Conservation (phyloP, 2,329 filamentous ascomycete genomes). For the Mycosphaerella arachidis region DNA sequence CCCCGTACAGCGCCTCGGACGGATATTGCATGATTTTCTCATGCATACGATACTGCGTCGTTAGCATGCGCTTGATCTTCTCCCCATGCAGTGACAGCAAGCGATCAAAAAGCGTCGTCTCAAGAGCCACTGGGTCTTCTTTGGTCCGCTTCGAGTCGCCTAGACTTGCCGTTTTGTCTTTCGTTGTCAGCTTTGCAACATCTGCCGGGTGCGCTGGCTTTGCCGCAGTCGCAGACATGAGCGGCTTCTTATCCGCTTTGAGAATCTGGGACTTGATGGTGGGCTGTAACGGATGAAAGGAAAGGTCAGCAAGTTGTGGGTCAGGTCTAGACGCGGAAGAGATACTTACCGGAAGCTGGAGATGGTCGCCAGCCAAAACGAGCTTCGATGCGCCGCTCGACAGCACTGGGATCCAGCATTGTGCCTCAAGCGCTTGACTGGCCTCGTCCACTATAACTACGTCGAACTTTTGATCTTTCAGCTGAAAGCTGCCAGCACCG, state of each 20-base stretch:
- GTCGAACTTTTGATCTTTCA: slow-evolving; percentile 78
- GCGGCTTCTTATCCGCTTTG: slow-evolving; percentile 33
- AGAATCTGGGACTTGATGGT: slow-evolving; percentile 75
- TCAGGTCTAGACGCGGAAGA: not conserved
- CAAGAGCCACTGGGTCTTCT: slow-evolving; percentile 52
- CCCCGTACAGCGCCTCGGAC: slow-evolving; percentile 81
- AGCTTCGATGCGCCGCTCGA: slow-evolving; percentile 65
- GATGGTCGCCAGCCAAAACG: slow-evolving; percentile 86
- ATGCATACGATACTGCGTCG: slow-evolving; percentile 97
- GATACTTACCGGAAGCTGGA: slow-evolving; percentile 66
- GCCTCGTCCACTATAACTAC: slow-evolving; percentile 95
- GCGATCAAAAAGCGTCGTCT: slow-evolving; percentile 90
- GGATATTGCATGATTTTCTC: slow-evolving; percentile 93
- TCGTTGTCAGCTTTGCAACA: slow-evolving; percentile 4
- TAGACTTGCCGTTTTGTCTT: slow-evolving; percentile 8
- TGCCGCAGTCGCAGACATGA: slow-evolving; percentile 26
- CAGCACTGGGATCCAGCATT: slow-evolving; percentile 91
- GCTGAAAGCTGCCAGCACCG: slow-evolving; percentile 79
- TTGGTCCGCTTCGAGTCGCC: slow-evolving; percentile 29
- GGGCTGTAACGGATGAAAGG: slow-evolving; percentile 42
- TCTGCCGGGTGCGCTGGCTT: slow-evolving; percentile 6
- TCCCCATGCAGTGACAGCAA: slow-evolving; percentile 76
- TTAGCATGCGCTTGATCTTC: slow-evolving; percentile 88
- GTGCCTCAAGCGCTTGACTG: slow-evolving; percentile 89
- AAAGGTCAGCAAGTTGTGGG: slow-evolving; percentile 4